Evolutionary conservation across 306 rosid genomes (phyloP).

Genomic region (Lathyrus tuberosus): DNA sequence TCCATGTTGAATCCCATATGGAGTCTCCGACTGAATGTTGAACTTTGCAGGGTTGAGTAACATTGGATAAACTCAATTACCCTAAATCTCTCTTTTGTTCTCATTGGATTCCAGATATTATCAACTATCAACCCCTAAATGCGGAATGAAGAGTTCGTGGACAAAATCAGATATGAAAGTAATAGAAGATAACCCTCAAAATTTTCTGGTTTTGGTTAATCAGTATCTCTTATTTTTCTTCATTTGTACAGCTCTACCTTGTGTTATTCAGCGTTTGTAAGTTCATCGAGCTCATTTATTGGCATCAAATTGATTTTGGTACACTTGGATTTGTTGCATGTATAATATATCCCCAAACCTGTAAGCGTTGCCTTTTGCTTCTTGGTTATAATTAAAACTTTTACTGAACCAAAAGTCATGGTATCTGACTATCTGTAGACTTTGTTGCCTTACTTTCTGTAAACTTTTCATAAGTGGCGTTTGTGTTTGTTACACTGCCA

Average conservation of each 20-base stretch:
- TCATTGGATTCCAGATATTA: conserved; percentile 55
- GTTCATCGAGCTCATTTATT: conserved; percentile 5
- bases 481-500: too few species aligned
- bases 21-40: conserved; percentile 6
- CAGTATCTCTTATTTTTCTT: conserved; percentile 20
- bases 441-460: too few species aligned
- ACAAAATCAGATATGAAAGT: conserved; percentile 23
- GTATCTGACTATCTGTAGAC: background rate
- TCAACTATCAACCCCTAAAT: conserved; percentile 52
- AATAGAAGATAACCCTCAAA: conserved; percentile 22
- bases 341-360: conserved; percentile 21
- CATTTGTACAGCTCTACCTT: conserved; percentile 29
- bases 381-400: background rate
- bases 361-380: conserved; percentile 16
- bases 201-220: conserved; percentile 27
- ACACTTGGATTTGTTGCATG: conserved; percentile 20
- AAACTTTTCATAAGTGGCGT: too few species aligned
- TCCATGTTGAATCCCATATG: conserved; percentile 20
- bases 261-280: conserved; percentile 11
- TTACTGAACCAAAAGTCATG: conserved; percentile 6
- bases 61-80: conserved; percentile 22
- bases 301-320: conserved; percentile 7
- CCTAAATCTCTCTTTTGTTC: conserved; percentile 14
- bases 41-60: conserved; percentile 22
- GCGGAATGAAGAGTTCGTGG: conserved; percentile 28